These are phyloP conservation scores for Brasilioporus rufonigricans DNA, from an alignment of 768 basidiomycete genomes.

Conservation along the genomic window DNA sequence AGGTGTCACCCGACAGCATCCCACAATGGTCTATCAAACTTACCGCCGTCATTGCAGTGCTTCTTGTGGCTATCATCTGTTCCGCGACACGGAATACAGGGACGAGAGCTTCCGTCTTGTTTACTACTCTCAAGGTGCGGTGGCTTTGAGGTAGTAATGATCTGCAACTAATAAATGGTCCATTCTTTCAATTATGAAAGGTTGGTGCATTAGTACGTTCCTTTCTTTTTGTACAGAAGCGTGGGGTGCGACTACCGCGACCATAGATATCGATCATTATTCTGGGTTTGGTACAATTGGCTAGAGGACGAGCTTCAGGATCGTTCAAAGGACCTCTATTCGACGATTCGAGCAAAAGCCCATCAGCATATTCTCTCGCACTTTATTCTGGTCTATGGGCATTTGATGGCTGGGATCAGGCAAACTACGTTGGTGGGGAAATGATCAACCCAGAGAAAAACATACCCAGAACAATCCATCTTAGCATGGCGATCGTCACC, in stretches of 20 bases:
- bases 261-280: slow-evolving; percentile 66
- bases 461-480: slow-evolving; percentile 85
- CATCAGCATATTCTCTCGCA: slow-evolving; percentile 88
- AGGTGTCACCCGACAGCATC: slow-evolving; percentile 73
- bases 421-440: slow-evolving; percentile 88
- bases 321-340: slow-evolving; percentile 73
- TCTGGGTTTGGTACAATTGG: slow-evolving; percentile 76
- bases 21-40: slow-evolving; percentile 92
- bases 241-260: background rate
- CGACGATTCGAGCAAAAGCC: slow-evolving; percentile 67
- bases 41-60: slow-evolving; percentile 71
- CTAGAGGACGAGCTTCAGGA: slow-evolving; percentile 64
- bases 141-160: slow-evolving; percentile 1
- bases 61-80: slow-evolving; percentile 74
- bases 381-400: slow-evolving; percentile 95
- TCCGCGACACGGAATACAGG: slow-evolving; percentile 76
- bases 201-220: slow-evolving; percentile 56
- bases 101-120: slow-evolving; percentile 78
- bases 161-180: background rate
- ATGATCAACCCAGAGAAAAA: slow-evolving; percentile 80
- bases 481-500: slow-evolving; percentile 82
- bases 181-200: slow-evolving; percentile 32
- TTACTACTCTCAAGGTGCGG: slow-evolving; percentile 81
- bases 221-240: background rate
- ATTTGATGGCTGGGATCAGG: slow-evolving; percentile 95